Evolutionary conservation across 495 filamentous ascomycete species (phyloP).

Genomic region (Annulohypoxylon moriforme): DNA sequence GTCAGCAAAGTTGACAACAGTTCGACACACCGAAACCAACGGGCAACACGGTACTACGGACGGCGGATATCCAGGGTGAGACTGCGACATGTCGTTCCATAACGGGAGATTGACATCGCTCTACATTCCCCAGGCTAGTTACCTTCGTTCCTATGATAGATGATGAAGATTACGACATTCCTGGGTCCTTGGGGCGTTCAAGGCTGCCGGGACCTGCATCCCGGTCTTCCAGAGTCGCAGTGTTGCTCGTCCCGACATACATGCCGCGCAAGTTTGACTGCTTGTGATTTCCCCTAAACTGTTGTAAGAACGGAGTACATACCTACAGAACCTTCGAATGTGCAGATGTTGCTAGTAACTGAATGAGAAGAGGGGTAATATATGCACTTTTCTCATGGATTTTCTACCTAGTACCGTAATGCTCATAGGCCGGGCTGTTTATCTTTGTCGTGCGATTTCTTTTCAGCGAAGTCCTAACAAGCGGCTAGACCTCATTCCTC

Average conservation of each 20-base stretch:
- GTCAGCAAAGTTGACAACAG: slow-evolving; percentile 34
- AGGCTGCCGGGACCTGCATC: slow-evolving; percentile 30
- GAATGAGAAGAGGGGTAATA: neutral
- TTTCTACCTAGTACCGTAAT: no score
- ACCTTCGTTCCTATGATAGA: slow-evolving; percentile 26
- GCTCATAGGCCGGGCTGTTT: neutral
- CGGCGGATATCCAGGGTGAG: slow-evolving; percentile 32
- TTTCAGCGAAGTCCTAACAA: neutral
- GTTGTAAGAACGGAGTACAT: neutral
- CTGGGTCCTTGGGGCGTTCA: slow-evolving; percentile 18
- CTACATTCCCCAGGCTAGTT: slow-evolving; percentile 37
- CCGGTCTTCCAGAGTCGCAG: slow-evolving; percentile 9
- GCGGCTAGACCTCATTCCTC: neutral
- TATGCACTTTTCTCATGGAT: neutral
- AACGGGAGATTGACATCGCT: slow-evolving; percentile 37
- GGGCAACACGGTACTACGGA: slow-evolving; percentile 34
- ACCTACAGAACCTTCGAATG: neutral
- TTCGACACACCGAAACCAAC: slow-evolving; percentile 39
- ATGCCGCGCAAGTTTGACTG: slow-evolving; percentile 13
- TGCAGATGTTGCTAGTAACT: neutral
- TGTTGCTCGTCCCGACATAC: neutral
- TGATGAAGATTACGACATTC: slow-evolving; percentile 43
- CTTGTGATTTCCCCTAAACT: neutral
- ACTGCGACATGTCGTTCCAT: slow-evolving; percentile 43
- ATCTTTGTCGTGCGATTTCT: slow-evolving; percentile 1